phyloP scores from a whole-genome alignment of 768 basidiomycete species.

The Hemileccinum impolitum region DNA sequence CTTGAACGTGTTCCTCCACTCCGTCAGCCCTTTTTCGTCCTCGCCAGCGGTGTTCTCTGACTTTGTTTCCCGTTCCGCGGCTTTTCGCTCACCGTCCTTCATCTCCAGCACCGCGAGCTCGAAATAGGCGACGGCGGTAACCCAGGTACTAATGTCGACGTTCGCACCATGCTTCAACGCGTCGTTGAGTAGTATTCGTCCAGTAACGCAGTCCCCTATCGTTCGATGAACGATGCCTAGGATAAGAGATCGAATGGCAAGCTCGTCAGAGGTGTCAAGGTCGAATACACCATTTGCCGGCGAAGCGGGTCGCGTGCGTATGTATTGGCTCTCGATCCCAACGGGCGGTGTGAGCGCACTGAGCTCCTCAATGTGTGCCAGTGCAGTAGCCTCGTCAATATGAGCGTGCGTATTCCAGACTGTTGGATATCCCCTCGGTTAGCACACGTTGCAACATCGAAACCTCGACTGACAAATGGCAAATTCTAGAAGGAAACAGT shows the following conservation, averaged over 20 bases:
- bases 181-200: slow-evolving; percentile 51
- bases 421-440: slow-evolving; percentile 24
- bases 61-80: slow-evolving; percentile 31
- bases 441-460: background rate
- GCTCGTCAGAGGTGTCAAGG: slow-evolving; percentile 69
- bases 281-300: slow-evolving; percentile 25
- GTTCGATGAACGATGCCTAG: slow-evolving; percentile 67
- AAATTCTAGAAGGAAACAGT: slow-evolving; percentile 45
- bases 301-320: slow-evolving; percentile 1
- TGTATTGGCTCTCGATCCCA: slow-evolving; percentile 30
- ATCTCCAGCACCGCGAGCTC: slow-evolving; percentile 71
- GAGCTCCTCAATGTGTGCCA: slow-evolving; percentile 58
- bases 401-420: slow-evolving; percentile 82
- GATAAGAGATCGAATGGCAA: slow-evolving; percentile 64
- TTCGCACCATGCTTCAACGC: slow-evolving; percentile 41
- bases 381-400: slow-evolving; percentile 48
- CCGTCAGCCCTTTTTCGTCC: slow-evolving; percentile 10
- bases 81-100: slow-evolving; percentile 49
- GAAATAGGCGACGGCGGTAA: slow-evolving; percentile 61
- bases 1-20: slow-evolving; percentile 50
- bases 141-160: slow-evolving; percentile 61
- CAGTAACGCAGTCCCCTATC: slow-evolving; percentile 39
- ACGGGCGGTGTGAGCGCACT: slow-evolving; percentile 46
- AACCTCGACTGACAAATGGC: slow-evolving; percentile 53
- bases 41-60: background rate